Evolutionary conservation across 768 basidiomycete genomes (phyloP), one percentile per base, ranked within the genome.

Genomic region (Antrodiella citrinella): DNA sequence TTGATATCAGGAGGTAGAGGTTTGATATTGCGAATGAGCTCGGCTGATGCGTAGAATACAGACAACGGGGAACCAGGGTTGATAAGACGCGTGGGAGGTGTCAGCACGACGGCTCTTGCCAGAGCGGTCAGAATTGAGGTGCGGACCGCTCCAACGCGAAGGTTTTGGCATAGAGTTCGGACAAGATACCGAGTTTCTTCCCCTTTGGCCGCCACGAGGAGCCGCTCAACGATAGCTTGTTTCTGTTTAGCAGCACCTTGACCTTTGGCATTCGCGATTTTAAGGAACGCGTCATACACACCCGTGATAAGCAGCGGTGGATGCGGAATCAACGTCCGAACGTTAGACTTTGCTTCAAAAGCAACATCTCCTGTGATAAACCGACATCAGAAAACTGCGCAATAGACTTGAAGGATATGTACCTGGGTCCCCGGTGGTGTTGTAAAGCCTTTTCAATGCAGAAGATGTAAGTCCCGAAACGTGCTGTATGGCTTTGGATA

Each of bases 131-230:
- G 73, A 26, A 95, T 77, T 4, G 91, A 85, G 21, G 86, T 80
- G 56, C 89, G 75, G 23, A 93, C 90, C 2, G 92, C 93, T 1
- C 93, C 93, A 13, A 95, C 92, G 43, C 90, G 80, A 41, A 91
- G 71, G 63, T 91, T 84, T 60, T 79, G 78, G 23, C 75, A 80
- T 22, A 93, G 71, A 2, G 78, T 88, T 35, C 88, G 76, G 24
- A 85, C 83, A 39, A 95, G 72, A 59, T 82, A 96, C 23, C 91
- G 77, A n/a, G 79, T 75, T 67, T 96, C 91, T 65, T 95, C 93
- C 20, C 91, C 93, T 51, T 74, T 78, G 0, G 92, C 85, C 9
- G 88, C 76, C 4, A 95, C 77, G n/a, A 95, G 76, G 20, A 95
- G 71, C 59, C 78, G 84, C 61, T 91, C 82, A 1, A 92, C 84